A percentile compares a stretch with the other conserved stretches of the same genome.
phyloP scores from a whole-genome alignment of 331 rosid species.

The Acacia concinna region DNA sequence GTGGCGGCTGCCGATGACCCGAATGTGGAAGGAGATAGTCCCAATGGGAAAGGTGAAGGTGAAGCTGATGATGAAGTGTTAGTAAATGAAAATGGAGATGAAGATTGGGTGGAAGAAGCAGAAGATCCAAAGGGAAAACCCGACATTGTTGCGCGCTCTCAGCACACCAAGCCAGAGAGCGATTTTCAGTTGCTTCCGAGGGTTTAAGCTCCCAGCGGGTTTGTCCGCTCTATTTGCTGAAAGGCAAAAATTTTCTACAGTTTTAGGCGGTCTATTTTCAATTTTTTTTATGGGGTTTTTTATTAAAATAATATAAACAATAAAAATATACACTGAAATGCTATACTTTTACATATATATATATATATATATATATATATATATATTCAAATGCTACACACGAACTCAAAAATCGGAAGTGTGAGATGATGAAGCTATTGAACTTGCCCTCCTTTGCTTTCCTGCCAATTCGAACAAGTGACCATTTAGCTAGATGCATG shows the following conservation, averaged over 20 bases:
- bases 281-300: no score
- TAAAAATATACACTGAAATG: no score
- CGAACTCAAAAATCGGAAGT: no score
- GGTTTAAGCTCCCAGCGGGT: not conserved
- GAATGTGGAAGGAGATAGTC: constrained; percentile 32
- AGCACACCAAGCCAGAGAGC: not conserved
- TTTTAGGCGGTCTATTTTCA: no score
- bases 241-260: not conserved
- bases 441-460: no score
- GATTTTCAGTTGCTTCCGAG: not conserved
- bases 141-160: not conserved
- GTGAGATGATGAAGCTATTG: no score
- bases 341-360: no score
- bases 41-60: not conserved
- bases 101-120: constrained; percentile 23
- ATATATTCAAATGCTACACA: no score
- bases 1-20: constrained; percentile 14
- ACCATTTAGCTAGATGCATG: no score
- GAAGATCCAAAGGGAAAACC: constrained; percentile 19
- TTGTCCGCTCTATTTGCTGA: not conserved
- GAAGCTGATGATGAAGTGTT: constrained; percentile 26
- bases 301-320: no score
- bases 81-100: constrained; percentile 27
- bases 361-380: no score
- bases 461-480: no score